These are phyloP conservation scores for Chrysanthemum lavandulifolium DNA, from an alignment of 129 eudicot genomes.

Conservation along the genomic window DNA sequence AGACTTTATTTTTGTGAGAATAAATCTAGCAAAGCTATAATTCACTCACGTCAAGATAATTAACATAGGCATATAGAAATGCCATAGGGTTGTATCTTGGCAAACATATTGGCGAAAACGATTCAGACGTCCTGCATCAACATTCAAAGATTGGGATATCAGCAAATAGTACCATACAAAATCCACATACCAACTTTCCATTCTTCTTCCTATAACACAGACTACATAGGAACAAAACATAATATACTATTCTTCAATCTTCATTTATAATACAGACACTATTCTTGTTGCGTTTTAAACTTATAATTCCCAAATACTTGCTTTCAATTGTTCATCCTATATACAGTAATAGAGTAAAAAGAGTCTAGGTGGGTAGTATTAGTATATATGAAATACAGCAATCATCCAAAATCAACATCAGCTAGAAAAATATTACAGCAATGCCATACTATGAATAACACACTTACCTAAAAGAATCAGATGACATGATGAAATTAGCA, in stretches of 20 bases:
- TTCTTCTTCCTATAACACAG: neutral
- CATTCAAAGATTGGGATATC: slow-evolving; percentile 19
- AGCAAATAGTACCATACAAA: slow-evolving; percentile 2
- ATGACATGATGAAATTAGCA: slow-evolving; percentile 90
- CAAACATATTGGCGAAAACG: slow-evolving; percentile 95
- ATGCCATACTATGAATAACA: neutral
- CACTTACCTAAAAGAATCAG: slow-evolving; percentile 93
- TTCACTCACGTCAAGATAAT: slow-evolving; percentile 83
- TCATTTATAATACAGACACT: neutral
- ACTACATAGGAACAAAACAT: neutral
- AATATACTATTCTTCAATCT: too few species aligned
- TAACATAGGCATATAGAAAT: slow-evolving; percentile 87
- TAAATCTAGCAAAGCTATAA: slow-evolving; percentile 3
- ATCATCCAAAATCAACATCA: neutral
- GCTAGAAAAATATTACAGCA: neutral
- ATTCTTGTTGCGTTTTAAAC: neutral
- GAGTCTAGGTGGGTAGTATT: neutral
- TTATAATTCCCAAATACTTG: neutral
- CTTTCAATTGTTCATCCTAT: too few species aligned
- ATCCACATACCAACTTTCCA: slow-evolving; percentile 12
- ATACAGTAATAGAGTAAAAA: neutral
- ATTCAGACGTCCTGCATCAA: slow-evolving; percentile 90
- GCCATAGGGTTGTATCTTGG: slow-evolving; percentile 99
- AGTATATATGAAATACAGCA: neutral
- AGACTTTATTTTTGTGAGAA: slow-evolving; percentile 3